A percentile compares a stretch with the other conserved stretches of the same genome.
Conservation (phyloP, 1,284 basidiomycete genomes). For the Rhodotorula sp. region DNA sequence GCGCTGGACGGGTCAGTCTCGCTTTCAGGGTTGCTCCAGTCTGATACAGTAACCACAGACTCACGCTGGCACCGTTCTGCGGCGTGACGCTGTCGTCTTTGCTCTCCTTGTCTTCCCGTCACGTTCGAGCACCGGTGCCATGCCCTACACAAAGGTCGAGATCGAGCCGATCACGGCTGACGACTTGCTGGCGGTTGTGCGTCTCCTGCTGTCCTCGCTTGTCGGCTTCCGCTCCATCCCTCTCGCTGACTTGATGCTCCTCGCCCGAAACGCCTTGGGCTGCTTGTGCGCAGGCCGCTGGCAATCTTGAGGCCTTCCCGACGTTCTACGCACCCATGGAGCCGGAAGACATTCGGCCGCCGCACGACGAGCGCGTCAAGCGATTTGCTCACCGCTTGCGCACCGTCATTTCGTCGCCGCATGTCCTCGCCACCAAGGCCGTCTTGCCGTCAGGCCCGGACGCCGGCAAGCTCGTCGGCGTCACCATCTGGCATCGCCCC, state of each 20-base stretch:
- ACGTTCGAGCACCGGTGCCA: background rate
- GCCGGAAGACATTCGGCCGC: constrained; percentile 6
- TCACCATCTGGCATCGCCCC: constrained; percentile 27
- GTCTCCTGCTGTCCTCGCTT: background rate
- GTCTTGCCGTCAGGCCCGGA: constrained; percentile 8
- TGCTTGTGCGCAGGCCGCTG: constrained; percentile 17
- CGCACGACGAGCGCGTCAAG: constrained; percentile 24
- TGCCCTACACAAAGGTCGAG: background rate
- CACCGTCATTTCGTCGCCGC: constrained; percentile 1
- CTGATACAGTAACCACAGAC: too few species aligned
- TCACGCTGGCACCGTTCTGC: too few species aligned
- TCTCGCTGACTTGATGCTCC: background rate
- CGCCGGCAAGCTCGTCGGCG: constrained; percentile 21
- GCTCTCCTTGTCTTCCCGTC: background rate
- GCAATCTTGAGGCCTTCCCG: constrained; percentile 21
- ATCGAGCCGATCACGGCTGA: constrained; percentile 1
- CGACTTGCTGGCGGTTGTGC: constrained; percentile 1
- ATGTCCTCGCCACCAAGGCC: constrained; percentile 23
- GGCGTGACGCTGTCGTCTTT: background rate
- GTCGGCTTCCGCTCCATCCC: background rate
- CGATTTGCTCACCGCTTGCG: constrained; percentile 21
- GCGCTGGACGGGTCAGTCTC: too few species aligned
- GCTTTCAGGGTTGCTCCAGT: too few species aligned
- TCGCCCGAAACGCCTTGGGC: too few species aligned
- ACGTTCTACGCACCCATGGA: constrained; percentile 23